Base-by-base conservation (phyloP, 768 basidiomycete species). In the Boletellus sp. region DNA sequence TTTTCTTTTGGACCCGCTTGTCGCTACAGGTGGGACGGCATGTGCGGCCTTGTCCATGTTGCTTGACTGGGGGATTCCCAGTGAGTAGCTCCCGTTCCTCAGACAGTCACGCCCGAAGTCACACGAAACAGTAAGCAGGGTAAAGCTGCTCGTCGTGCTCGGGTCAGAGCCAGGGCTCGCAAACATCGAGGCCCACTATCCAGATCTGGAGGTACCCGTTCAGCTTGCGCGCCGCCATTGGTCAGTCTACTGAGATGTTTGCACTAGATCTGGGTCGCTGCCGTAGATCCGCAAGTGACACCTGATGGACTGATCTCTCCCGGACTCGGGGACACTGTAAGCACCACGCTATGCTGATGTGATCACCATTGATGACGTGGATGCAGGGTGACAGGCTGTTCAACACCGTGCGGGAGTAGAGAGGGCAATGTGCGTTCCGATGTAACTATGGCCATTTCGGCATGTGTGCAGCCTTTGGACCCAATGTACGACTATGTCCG, bases 21-120 rank as follows among this genome's bases (percentile, higher is more conserved):
- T 97, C 59, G 95, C 95, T 0, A 97, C 95, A 3, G 95, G 94
- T 45, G 90, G 92, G 11, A 97, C 95, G 4, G 92, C 90, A 3
- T 78, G 79, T 54, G 94, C 95, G 16, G 94, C 94, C 9, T 66
- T 97, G 48, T 62, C 78, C 44, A 97, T 96, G 91, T 77, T 95
- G 45, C 59, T 76, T 2, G 91, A 91, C 47, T 91, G 89, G 90
- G 89, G 90, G 24, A 76, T 90, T 57, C 74, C 84, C 15, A 51
- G 90, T 88, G 56, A 54, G 78, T 62, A 37, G 32, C 32, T 23
- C 12, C 39, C 26, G 12, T 37, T 32, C 24, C 15, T 13, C 28
- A 20, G 4, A 17, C 34, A 15, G 35, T 28, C 13, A 47, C 15
- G 43, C 28, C 13, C 5, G 4, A n/a, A 22, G 42, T 46, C 34